Evolutionary conservation across 192 early-diverging fungal species (phyloP), one percentile per base, ranked within the genome.

Genomic region (Coemansia sp.): DNA sequence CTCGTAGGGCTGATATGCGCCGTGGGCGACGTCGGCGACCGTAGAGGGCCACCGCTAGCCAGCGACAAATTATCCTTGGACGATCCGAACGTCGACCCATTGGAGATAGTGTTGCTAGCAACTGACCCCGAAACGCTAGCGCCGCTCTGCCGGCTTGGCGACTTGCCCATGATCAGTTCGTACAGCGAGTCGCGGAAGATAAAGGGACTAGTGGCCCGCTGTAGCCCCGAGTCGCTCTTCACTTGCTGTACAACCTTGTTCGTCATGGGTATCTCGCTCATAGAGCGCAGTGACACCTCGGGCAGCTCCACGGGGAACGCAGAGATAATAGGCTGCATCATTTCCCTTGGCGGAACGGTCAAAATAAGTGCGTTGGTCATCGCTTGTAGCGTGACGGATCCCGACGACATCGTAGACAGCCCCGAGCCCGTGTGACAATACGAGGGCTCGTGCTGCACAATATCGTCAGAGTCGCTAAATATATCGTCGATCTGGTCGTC

Each of bases 151-250:
- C 71, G 36, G 46, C 78, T 74, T 9, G 65, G 58, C n/a, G 78
- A 70, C 20, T 69, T 69, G 28, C 73, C 72, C 78, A 80, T 80
- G 61, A 80, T 80, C 78, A 80, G 74, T 63, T 80, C 78, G 40
- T 80, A 80, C 10, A 80, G 51, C 62, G 78, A 80, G 59, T 80
- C 78, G 26, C 78, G 78, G 26, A 74, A 39, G 31, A 74, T 61
- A 46, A 80, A 80, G 10, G 78, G 78, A 28, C 78, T 80, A 6
- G 65, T 28, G 9, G 77, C 55, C 6, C 51, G 46, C 16, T 63
- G 16, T 48, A 26, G 36, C 50, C 66, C 58, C 4, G 31, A 28
- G 8, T 71, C 74, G 9, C 56, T 62, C 66, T 65, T 77, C 6
- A 67, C 14, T 18, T 63, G 46, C 28, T 46, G 45, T 10, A 66